Base-by-base conservation (phyloP, 83 land plant species). In the Thuja plicata region DNA sequence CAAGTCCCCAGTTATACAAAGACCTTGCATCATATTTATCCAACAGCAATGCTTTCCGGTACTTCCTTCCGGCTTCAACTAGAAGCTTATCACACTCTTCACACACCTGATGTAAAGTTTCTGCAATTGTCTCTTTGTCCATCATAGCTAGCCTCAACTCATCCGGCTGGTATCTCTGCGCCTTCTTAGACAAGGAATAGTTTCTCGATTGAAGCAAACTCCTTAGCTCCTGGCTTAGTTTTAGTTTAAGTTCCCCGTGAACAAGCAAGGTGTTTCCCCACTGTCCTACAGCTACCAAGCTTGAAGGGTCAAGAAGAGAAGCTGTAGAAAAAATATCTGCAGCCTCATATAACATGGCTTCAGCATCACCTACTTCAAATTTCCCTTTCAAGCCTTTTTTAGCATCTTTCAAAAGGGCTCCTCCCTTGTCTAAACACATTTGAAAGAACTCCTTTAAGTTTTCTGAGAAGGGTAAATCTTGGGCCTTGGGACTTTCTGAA, bases 1-100 rank as follows among this genome's bases (percentile, higher is more conserved):
- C 97, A 88, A 98, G 94, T 9, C 99, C 99, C 99, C 99, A 98
- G 79, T 98, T 98, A 87, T 98, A 97, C 21, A 98, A 90, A 70
- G 99, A 95, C 87, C 95, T 92, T 41, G 91, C 87, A 91, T 98
- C 99, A 82, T 89, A 90, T 40, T 94, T 90, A 91, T 95, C 97
- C 85, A 97, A 89, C 52, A 95, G 90, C 86, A 98, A 92, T 19
- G 97, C 99, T 85, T 88, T 85, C 84, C 94, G 91, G 89, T 97
- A 98, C 71, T 94, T 96, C 88, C 97, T 93, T 84, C 99, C 99
- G 21, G 99, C 97, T 89, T 93, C 94, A 88, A 97, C 91, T 66
- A 97, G 96, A 45, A 98, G 95, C 27, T 94, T 91, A 91, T 97
- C 97, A 93, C 97, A 98, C 89, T 98, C 97, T 87, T 97, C 96